Percentiles rank a stretch among this genome's conserved stretches.
Conservation (phyloP, 768 basidiomycete genomes). For the Panaeolus cyanescens region DNA sequence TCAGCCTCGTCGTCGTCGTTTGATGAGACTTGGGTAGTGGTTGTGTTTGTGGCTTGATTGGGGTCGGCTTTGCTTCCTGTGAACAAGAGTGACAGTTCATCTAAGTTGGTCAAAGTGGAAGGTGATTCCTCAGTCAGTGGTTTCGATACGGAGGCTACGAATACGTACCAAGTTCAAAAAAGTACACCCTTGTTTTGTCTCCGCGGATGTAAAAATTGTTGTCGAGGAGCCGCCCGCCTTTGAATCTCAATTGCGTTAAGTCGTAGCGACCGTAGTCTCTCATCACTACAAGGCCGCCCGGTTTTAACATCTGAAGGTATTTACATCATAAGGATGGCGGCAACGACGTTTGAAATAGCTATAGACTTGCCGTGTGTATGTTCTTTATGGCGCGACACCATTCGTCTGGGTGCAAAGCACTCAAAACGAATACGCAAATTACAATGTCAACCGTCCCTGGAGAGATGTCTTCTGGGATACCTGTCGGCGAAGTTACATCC, state of each 20-base stretch:
- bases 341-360: neutral
- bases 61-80: slow-evolving; percentile 55
- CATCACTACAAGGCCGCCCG: slow-evolving; percentile 80
- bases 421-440: slow-evolving; percentile 92
- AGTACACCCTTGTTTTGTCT: slow-evolving; percentile 97
- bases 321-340: neutral
- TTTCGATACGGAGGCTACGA: neutral
- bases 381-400: slow-evolving; percentile 86
- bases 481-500: slow-evolving; percentile 75
- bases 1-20: slow-evolving; percentile 32
- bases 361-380: slow-evolving; percentile 60
- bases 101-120: slow-evolving; percentile 34
- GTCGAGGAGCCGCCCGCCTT: slow-evolving; percentile 80
- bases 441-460: slow-evolving; percentile 82
- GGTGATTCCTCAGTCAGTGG: neutral
- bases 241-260: slow-evolving; percentile 93
- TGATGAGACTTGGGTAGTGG: slow-evolving; percentile 34
- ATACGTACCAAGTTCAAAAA: slow-evolving; percentile 80
- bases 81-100: slow-evolving; percentile 79
- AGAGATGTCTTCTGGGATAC: slow-evolving; percentile 62
- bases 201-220: slow-evolving; percentile 97
- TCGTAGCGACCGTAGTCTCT: slow-evolving; percentile 97
- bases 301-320: slow-evolving; percentile 76
- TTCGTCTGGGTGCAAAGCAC: slow-evolving; percentile 91
- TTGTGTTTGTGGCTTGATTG: slow-evolving; percentile 28